Evolutionary conservation across 2,329 filamentous ascomycete genomes (phyloP).

Genomic region (Colletotrichum sp.): DNA sequence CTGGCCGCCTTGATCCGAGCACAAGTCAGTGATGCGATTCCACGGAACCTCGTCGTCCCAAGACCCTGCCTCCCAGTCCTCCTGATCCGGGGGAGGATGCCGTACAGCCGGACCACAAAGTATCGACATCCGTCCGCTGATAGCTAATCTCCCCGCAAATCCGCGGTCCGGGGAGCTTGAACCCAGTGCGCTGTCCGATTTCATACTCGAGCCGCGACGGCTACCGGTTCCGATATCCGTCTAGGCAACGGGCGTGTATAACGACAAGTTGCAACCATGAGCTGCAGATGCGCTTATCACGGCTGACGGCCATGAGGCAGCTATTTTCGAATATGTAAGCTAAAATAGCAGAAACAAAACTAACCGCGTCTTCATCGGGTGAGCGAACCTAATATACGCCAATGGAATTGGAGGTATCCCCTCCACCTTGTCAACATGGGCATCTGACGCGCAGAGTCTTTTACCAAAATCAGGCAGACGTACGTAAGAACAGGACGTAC

Average conservation of each 20-base stretch:
- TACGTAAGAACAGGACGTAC: background rate
- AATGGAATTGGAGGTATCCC: background rate
- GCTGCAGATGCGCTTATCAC: background rate
- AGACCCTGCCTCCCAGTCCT: background rate
- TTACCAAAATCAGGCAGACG: background rate
- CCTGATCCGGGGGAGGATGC: background rate
- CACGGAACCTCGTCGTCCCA: background rate
- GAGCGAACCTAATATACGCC: background rate
- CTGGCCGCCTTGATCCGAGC: background rate
- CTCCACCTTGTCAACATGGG: background rate
- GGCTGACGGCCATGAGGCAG: background rate
- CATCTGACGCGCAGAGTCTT: background rate
- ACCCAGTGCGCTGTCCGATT: background rate
- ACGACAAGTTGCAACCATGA: background rate
- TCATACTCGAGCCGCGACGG: background rate
- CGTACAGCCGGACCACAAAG: background rate
- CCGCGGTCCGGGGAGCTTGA: background rate
- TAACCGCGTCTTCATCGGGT: background rate
- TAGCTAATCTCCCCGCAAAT: background rate
- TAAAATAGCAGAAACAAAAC: background rate
- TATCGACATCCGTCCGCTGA: background rate
- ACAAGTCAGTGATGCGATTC: background rate
- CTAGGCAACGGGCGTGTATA: background rate
- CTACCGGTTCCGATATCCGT: background rate
- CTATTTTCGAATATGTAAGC: background rate